Evolutionary conservation across 345 rosid genomes (phyloP), one percentile per base, ranked within the genome.

Genomic region (Rhodamnia argentea): DNA sequence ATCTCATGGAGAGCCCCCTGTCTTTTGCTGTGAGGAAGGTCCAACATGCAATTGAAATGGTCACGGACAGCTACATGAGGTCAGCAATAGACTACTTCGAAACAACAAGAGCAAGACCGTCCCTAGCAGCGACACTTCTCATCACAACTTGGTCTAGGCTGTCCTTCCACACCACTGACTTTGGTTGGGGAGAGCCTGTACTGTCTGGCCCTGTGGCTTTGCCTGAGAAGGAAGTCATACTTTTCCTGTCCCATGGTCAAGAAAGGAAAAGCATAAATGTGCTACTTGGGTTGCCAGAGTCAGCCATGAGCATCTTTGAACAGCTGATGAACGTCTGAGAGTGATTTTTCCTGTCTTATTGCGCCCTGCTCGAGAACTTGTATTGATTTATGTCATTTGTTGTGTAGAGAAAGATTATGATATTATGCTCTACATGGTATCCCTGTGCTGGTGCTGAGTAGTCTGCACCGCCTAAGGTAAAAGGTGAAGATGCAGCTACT

Each of bases 11-110:
- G 40, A 92, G 92, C 82, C 92, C 94, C 10, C 85, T 93, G 58
- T 94, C 96, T 1, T 92, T 86, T 32, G 89, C 92, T 0, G 95
- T 93, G 27, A 88, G 90, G 52, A 84, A 92, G 84, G 95, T 94
- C 52, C 95, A 92, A 75, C 78, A 87, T 40, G 99, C 98, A 1
- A 92, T 97, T 59, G 86, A 90, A 52, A 90, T 92, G 93, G 95
- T 92, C 37, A 92, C 89, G 6, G 98, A 94, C 76, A 88, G 93
- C 62, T 97, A 91, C 84, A 95, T 95, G 98, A 94, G 95, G 90
- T 96, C 98, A 4, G 96, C 98, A 6, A 93, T 95, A 18, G 99
- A 96, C 90, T 97, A 94, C 89, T 94, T 97, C 9, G 95, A 97
- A 86, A 90, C 86, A 15, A 97, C 98, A 74, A 90, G 99, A 60